A percentile compares a stretch with the other conserved stretches of the same genome.
Conservation (phyloP, 805 yeast genomes). For the Ogataea corticis region DNA sequence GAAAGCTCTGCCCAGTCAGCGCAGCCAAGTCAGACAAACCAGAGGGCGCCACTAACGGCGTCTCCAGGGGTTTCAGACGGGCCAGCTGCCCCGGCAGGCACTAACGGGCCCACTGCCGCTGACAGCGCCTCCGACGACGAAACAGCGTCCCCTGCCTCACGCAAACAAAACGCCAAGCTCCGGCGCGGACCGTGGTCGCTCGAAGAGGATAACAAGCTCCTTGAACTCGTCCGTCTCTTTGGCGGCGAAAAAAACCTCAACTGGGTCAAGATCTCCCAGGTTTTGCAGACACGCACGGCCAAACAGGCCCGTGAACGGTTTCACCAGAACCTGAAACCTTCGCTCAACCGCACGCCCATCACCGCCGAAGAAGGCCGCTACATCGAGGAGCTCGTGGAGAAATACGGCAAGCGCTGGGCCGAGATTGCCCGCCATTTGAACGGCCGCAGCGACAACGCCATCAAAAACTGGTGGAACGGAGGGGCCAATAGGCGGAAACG, state of each 20-base stretch:
- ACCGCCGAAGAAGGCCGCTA: conserved; percentile 79
- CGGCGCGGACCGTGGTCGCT: conserved; percentile 90
- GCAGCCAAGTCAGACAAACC: neutral
- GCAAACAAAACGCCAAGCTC: conserved; percentile 17
- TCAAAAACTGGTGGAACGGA: conserved; percentile 96
- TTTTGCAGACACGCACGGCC: conserved; percentile 76
- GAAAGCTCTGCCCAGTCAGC: no score
- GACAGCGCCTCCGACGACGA: conserved; percentile 9
- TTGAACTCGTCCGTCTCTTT: conserved; percentile 65
- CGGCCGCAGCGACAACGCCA: conserved; percentile 88
- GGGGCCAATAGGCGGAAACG: conserved; percentile 83
- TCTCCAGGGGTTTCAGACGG: no score
- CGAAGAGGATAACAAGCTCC: conserved; percentile 71
- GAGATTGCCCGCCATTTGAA: conserved; percentile 85
- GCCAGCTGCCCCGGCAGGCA: no score
- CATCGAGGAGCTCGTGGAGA: conserved; percentile 75
- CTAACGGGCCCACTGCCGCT: no score
- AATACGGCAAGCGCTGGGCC: conserved; percentile 91
- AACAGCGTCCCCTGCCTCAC: neutral
- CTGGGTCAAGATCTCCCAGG: conserved; percentile 84
- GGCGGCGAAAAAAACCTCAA: conserved; percentile 65
- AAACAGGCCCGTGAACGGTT: conserved; percentile 91
- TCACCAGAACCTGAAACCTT: conserved; percentile 88
- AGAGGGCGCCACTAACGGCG: neutral
- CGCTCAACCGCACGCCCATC: conserved; percentile 78